Conservation (phyloP, 768 basidiomycete genomes). For the Kwoniella pini region DNA sequence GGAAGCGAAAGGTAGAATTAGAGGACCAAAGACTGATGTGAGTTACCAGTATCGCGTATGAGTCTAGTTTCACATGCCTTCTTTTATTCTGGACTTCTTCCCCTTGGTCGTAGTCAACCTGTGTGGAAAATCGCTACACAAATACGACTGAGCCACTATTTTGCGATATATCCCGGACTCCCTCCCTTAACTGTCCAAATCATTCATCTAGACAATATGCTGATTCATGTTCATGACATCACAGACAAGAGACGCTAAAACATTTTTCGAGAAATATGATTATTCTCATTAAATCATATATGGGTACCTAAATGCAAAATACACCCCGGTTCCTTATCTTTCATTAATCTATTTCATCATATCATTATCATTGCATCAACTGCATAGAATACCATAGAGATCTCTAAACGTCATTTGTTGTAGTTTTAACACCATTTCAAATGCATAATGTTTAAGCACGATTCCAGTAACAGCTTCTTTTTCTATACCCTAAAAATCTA, state of each 20-base stretch:
- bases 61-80: neutral
- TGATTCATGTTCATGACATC: constrained; percentile 8
- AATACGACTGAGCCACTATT: no score
- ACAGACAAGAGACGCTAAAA: constrained; percentile 53
- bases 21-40: constrained; percentile 50
- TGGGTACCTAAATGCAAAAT: neutral
- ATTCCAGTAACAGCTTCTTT: no score
- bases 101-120: no score
- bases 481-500: no score
- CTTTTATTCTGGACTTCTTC: neutral
- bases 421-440: neutral
- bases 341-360: constrained; percentile 1
- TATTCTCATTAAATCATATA: constrained; percentile 38
- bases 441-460: neutral
- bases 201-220: neutral
- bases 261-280: constrained; percentile 55
- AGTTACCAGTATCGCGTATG: constrained; percentile 2
- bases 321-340: neutral
- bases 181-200: no score
- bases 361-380: constrained; percentile 24
- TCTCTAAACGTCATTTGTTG: neutral
- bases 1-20: constrained; percentile 63
- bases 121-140: no score
- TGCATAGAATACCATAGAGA: no score
- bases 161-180: no score